A percentile compares a stretch with the other conserved stretches of the same genome.
Evolutionary conservation across 768 basidiomycete species (phyloP).

Genomic region (Pleurotus platypus): DNA sequence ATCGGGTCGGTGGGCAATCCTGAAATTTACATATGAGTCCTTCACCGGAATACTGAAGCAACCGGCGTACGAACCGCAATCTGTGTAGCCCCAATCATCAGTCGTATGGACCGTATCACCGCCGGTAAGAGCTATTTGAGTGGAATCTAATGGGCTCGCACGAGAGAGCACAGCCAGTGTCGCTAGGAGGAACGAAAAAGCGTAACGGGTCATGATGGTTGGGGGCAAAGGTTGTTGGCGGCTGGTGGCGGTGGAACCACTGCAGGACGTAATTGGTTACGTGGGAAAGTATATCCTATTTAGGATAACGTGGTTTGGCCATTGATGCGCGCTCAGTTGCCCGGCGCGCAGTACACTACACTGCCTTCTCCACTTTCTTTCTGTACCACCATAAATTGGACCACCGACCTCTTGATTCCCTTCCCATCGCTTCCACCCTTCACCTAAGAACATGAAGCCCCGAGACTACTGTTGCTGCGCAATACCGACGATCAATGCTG

Average conservation of each 20-base stretch:
- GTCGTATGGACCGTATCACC: conserved; percentile 26
- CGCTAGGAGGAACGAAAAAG: conserved; percentile 20
- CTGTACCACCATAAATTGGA: conserved; percentile 1
- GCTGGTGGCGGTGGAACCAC: background rate
- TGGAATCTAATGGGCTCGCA: conserved; percentile 15
- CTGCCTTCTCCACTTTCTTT: background rate
- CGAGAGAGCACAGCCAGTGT: conserved; percentile 11
- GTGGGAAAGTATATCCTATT: background rate
- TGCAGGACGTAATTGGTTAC: background rate
- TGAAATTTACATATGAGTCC: conserved; percentile 20
- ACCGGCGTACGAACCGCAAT: conserved; percentile 1
- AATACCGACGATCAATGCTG: conserved; percentile 85
- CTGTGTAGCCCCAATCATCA: conserved; percentile 53
- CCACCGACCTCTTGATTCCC: background rate
- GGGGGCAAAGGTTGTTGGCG: background rate
- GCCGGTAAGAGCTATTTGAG: conserved; percentile 21
- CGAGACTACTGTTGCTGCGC: conserved; percentile 93
- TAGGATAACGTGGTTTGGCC: background rate
- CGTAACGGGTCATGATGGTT: conserved; percentile 15
- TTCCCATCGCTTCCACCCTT: too few relatives aligned
- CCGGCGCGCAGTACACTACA: background rate
- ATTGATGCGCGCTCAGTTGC: background rate
- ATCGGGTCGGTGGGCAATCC: conserved; percentile 43
- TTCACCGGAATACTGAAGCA: conserved; percentile 8
- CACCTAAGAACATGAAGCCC: conserved; percentile 54